Base-by-base conservation (phyloP, 2,329 filamentous ascomycete genomes). In the Incumbomyces delicatus region DNA sequence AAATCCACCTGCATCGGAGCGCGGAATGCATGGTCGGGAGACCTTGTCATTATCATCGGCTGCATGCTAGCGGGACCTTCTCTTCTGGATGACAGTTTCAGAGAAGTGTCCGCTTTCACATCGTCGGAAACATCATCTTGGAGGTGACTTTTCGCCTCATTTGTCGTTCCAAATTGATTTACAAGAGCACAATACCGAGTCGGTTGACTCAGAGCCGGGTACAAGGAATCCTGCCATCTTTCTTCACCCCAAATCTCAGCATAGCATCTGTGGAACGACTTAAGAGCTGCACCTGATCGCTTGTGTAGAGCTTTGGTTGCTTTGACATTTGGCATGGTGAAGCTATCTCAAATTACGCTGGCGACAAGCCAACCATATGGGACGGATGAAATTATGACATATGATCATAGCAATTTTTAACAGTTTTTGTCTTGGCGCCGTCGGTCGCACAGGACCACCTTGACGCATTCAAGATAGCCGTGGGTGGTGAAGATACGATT, bases 181-280 rank as follows among this genome's bases (percentile, higher is more conserved):
- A 51, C 20, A 13, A 51, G 41, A 5, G 46, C 49, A 41, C 46
- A 47, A 45, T 51, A 44, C 16, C 49, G 29, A 1, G 49, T 51
- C 12, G 49, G 41, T 18, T 41, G 36, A 13, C 35, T 37, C 14
- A 51, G 32, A 7, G 41, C 45, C n/a, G 49, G 46, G 30, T 40
- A 48, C 3, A 51, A 41, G 12, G 41, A 48, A 6, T 48, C 14
- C 12, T 49, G 42, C 47, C 47, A 49, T 42, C 47, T 44, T n/a
- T 45, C 41, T 40, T 41, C 37, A 29, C 42, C 43, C 36, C 43
- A 49, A 2, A 49, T 31, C 14, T 32, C n/a, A 12, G 43, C 35
- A 35, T 46, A 49, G n/a, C 41, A 42, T 17, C 30, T 41, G 17
- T 49, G 36, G 33, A 49, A 49, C 11, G 47, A 44, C 10, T 41